Percentiles rank a stretch among this genome's conserved stretches.
These are phyloP conservation scores for Phytophthora quininea DNA, from an alignment of 352 stramenopile species.

Conservation along the genomic window DNA sequence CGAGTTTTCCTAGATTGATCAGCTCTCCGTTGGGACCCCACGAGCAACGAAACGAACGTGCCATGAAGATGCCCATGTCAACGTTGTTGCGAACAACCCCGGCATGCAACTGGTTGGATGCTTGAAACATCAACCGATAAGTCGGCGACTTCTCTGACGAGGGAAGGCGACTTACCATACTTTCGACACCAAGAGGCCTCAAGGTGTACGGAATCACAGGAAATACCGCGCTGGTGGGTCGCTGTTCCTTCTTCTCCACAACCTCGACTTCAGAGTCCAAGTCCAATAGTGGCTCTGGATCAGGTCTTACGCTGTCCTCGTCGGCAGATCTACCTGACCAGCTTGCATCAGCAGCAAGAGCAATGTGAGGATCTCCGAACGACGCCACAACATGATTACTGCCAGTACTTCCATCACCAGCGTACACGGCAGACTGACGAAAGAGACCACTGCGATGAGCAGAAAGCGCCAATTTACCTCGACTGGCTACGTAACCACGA, in stretches of 20 bases:
- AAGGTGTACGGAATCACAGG: conserved; percentile 34
- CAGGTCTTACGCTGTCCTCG: conserved; percentile 6
- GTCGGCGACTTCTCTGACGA: conserved; percentile 57
- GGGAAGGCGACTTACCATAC: conserved; percentile 29
- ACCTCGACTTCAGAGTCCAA: conserved; percentile 26
- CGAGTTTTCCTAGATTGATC: conserved; percentile 61
- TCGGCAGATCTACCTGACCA: conserved; percentile 19
- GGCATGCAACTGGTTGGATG: conserved; percentile 36
- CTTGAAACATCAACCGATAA: conserved; percentile 71
- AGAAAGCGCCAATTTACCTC: conserved; percentile 25
- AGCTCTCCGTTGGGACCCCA: conserved; percentile 82
- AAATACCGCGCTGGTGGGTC: conserved; percentile 44
- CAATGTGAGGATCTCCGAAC: conserved; percentile 35
- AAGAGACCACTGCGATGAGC: conserved; percentile 45
- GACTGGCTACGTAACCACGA: conserved; percentile 27
- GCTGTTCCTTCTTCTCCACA: conserved; percentile 25
- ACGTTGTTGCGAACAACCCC: conserved; percentile 55
- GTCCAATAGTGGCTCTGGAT: conserved; percentile 19
- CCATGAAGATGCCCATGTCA: conserved; percentile 76
- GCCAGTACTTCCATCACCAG: conserved; percentile 11
- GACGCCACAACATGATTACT: conserved; percentile 37
- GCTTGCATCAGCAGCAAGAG: conserved; percentile 17
- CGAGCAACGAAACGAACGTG: conserved; percentile 81
- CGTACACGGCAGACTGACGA: conserved; percentile 56
- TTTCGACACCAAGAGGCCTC: conserved; percentile 34